Percentiles rank a stretch among this genome's conserved stretches.
phyloP scores from a whole-genome alignment of 2,329 filamentous ascomycete species.

The Fusarium hostae region DNA sequence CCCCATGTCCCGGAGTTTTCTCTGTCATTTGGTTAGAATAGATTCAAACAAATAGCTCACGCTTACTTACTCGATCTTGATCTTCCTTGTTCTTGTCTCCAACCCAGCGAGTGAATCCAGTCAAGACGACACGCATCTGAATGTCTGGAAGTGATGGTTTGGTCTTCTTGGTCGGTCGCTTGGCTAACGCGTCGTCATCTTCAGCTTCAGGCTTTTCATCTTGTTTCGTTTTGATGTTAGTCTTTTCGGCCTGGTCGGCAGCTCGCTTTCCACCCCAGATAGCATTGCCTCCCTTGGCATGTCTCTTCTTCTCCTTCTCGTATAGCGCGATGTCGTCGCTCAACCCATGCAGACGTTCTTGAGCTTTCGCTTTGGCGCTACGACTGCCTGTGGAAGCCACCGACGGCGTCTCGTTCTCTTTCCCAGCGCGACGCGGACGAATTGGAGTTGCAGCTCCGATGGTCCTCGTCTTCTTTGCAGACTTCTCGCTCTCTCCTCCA shows the following conservation, averaged over 20 bases:
- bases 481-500: conserved; percentile 51
- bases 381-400: conserved; percentile 75
- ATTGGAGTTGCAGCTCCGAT: conserved; percentile 53
- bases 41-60: conserved; percentile 2
- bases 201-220: conserved; percentile 58
- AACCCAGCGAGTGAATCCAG: conserved; percentile 86
- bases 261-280: conserved; percentile 73
- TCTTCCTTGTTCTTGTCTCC: conserved; percentile 79
- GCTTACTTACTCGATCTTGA: conserved; percentile 75
- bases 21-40: conserved; percentile 59
- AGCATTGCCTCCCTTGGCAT: conserved; percentile 58
- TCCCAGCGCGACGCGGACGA: conserved; percentile 64
- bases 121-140: conserved; percentile 80
- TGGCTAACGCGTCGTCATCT: conserved; percentile 58
- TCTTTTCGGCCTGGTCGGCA: conserved; percentile 67
- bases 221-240: conserved; percentile 58
- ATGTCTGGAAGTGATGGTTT: conserved; percentile 71
- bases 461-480: conserved; percentile 43
- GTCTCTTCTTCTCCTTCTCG: conserved; percentile 90
- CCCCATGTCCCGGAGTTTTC: conserved; percentile 83
- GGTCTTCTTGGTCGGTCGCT: conserved; percentile 68
- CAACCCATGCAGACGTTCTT: conserved; percentile 78
- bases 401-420: conserved; percentile 86
- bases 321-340: conserved; percentile 89
- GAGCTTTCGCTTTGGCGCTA: conserved; percentile 87